Evolutionary conservation across 169 alveolate species (phyloP).

Genomic region (Cryptosporidium meleagridis): DNA sequence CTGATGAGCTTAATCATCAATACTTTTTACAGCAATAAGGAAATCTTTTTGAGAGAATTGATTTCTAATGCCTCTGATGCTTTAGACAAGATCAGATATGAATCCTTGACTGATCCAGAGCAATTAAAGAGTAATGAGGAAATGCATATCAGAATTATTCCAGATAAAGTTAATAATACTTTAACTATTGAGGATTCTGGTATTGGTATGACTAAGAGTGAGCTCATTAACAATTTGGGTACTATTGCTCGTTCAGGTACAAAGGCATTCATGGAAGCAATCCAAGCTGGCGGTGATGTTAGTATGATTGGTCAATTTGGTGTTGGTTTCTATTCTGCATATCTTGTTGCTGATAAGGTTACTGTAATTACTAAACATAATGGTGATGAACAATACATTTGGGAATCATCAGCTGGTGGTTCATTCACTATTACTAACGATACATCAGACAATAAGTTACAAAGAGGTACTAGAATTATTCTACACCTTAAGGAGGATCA

Average conservation of each 20-base stretch:
- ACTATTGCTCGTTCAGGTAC: conserved; percentile 99
- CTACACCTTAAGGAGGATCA: conserved; percentile 97
- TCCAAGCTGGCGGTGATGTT: conserved; percentile 97
- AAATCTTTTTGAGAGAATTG: conserved; percentile 98
- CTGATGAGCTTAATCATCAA: conserved; percentile 97
- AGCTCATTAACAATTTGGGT: conserved; percentile 96
- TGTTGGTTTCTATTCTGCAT: conserved; percentile 99
- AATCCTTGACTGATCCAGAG: conserved; percentile 96
- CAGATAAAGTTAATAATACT: conserved; percentile 96
- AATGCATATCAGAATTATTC: conserved; percentile 93
- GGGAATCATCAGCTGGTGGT: conserved; percentile 99
- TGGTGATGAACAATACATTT: conserved; percentile 96
- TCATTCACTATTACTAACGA: conserved; percentile 97
- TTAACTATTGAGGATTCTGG: conserved; percentile 98
- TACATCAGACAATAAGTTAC: conserved; percentile 88
- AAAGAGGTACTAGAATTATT: conserved; percentile 96
- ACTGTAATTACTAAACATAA: conserved; percentile 95
- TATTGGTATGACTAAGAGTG: conserved; percentile 99
- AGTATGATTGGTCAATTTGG: conserved; percentile 99
- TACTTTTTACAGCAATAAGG: conserved; percentile 99
- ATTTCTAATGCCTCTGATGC: conserved; percentile 99
- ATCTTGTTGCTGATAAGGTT: conserved; percentile 98
- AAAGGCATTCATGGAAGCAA: conserved; percentile 99
- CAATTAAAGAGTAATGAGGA: conserved; percentile 91
- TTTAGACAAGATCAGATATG: conserved; percentile 97